These are phyloP conservation scores for Oropetium thomaeum DNA, from an alignment of 176 grass and related monocot genomes.

Conservation along the genomic window DNA sequence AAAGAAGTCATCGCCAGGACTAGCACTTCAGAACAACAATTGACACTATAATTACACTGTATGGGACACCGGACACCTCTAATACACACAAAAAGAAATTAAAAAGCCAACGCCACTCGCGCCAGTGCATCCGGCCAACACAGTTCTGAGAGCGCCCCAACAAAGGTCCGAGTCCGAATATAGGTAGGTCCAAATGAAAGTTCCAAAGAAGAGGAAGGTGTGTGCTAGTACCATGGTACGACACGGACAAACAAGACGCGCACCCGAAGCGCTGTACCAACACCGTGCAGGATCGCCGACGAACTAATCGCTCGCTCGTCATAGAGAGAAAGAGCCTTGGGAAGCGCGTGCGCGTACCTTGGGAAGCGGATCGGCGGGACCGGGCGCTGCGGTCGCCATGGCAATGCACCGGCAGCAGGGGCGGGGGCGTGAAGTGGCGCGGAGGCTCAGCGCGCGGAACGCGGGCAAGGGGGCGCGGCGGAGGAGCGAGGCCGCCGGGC, in stretches of 20 bases:
- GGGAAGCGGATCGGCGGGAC: slow-evolving; percentile 31
- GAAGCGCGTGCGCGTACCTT: slow-evolving; percentile 15
- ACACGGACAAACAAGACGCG: no score
- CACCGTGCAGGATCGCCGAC: not conserved
- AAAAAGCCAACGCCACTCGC: no score
- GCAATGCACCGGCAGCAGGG: slow-evolving; percentile 5
- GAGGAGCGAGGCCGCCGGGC: no score
- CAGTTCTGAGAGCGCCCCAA: no score
- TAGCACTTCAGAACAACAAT: not conserved
- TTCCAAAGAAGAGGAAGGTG: not conserved
- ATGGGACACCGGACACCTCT: not conserved
- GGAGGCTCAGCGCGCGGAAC: no score
- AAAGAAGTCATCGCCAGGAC: not conserved
- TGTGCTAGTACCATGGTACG: no score
- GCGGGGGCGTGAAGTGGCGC: not conserved
- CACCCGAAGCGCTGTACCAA: not conserved
- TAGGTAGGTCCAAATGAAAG: not conserved
- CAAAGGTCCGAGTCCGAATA: no score
- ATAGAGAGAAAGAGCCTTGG: not conserved
- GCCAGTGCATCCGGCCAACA: no score
- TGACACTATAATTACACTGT: not conserved
- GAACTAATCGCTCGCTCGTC: not conserved
- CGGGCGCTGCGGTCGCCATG: slow-evolving; percentile 24
- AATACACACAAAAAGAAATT: no score
- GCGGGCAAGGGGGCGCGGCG: no score